A percentile compares a stretch with the other conserved stretches of the same genome.
Conservation (phyloP, 257 asterid species). For the Nicotiana attenuata region DNA sequence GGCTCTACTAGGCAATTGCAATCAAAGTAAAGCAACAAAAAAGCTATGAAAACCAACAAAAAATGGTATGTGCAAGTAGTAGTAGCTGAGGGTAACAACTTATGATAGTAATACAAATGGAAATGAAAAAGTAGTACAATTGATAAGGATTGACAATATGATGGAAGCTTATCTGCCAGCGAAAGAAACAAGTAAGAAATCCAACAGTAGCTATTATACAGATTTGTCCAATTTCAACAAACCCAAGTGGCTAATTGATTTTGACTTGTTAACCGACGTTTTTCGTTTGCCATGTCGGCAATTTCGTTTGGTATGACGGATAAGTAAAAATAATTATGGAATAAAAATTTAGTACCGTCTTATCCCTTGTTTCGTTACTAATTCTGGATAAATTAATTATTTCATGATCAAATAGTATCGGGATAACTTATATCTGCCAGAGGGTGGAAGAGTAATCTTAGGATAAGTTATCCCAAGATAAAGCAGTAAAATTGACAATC, state of each 20-base stretch:
- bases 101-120: neutral
- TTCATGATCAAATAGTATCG: no score
- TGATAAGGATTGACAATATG: conserved; percentile 11
- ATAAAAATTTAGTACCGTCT: no score
- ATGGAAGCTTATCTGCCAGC: conserved; percentile 34
- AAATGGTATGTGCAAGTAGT: conserved; percentile 10
- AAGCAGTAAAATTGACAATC: no score
- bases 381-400: no score
- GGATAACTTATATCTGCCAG: no score
- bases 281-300: conserved; percentile 49
- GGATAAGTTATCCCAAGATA: no score
- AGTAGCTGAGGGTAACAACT: conserved; percentile 2
- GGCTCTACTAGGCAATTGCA: neutral
- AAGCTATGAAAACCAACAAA: neutral
- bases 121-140: no score
- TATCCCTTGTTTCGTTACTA: no score
- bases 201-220: conserved; percentile 5
- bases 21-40: neutral
- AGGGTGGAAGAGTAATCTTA: no score
- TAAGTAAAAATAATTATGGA: no score
- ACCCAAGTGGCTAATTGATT: conserved; percentile 37
- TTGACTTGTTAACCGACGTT: conserved; percentile 24
- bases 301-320: no score
- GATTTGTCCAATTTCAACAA: conserved; percentile 9
- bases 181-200: conserved; percentile 24